A percentile compares a stretch with the other conserved stretches of the same genome.
Conservation (phyloP, 495 filamentous ascomycete species). For the Geoglossum glabrum region DNA sequence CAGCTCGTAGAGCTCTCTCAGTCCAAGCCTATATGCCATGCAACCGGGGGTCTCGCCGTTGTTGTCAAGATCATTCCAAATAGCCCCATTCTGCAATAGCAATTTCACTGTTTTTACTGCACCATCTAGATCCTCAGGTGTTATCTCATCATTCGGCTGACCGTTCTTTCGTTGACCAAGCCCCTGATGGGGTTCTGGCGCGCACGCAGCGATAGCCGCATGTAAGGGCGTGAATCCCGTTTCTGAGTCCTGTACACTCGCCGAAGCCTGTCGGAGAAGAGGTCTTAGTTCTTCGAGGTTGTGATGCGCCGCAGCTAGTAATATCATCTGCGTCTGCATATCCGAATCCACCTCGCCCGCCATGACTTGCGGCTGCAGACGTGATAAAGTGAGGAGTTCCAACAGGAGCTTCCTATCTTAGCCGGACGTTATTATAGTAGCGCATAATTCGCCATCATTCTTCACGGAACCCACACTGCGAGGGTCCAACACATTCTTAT, state of each 20-base stretch:
- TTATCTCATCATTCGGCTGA: background rate
- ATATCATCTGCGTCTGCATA: slow-evolving; percentile 25
- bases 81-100: slow-evolving; percentile 69
- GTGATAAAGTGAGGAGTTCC: background rate
- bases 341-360: slow-evolving; percentile 10
- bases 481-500: too few species aligned
- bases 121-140: background rate
- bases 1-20: slow-evolving; percentile 56
- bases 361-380: background rate
- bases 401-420: too few species aligned
- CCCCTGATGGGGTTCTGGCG: slow-evolving; percentile 4
- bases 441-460: background rate
- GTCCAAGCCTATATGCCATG: slow-evolving; percentile 49
- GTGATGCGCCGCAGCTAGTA: slow-evolving; percentile 70
- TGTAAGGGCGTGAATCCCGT: slow-evolving; percentile 80
- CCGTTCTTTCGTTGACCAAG: background rate
- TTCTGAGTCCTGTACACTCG: slow-evolving; percentile 62
- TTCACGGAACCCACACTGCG: too few species aligned
- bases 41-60: slow-evolving; percentile 85
- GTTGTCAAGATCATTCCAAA: slow-evolving; percentile 88
- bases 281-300: slow-evolving; percentile 52
- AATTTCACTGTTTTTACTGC: slow-evolving; percentile 48
- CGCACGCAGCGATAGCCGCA: slow-evolving; percentile 47
- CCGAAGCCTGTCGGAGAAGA: slow-evolving; percentile 41
- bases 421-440: background rate